A percentile compares a stretch with the other conserved stretches of the same genome.
Evolutionary conservation across 805 yeast species (phyloP).

Genomic region (Komagataella ulmi): DNA sequence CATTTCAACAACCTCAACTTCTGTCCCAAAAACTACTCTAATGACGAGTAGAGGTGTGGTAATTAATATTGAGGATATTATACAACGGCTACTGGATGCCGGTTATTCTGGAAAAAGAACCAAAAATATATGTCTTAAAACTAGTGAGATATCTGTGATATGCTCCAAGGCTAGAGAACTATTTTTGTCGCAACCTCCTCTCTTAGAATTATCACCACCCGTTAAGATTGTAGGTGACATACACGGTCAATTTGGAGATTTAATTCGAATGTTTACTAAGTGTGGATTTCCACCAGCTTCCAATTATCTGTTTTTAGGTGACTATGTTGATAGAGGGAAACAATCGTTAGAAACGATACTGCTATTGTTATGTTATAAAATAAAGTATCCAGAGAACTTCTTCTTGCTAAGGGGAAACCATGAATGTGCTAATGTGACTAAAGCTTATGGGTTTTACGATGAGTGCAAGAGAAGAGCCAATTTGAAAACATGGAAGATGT

Average conservation of each 20-base stretch:
- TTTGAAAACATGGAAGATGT: conserved; percentile 86
- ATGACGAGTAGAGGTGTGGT: conserved; percentile 4
- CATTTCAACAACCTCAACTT: neutral
- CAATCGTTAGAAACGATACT: conserved; percentile 89
- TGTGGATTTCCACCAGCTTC: conserved; percentile 96
- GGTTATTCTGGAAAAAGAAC: conserved; percentile 94
- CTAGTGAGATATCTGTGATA: conserved; percentile 75
- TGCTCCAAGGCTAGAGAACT: conserved; percentile 85
- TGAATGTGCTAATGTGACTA: conserved; percentile 93
- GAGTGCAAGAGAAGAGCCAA: conserved; percentile 93
- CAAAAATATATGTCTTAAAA: conserved; percentile 76
- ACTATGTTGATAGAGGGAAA: conserved; percentile 95
- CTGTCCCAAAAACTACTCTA: neutral
- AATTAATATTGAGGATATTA: conserved; percentile 66
- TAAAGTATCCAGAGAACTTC: conserved; percentile 93
- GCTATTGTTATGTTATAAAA: conserved; percentile 79
- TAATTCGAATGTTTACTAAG: conserved; percentile 81
- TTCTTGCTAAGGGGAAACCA: conserved; percentile 90
- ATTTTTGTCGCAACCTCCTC: conserved; percentile 79
- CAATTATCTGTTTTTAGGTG: conserved; percentile 87
- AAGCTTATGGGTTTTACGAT: conserved; percentile 95
- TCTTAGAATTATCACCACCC: conserved; percentile 77
- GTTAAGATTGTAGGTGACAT: conserved; percentile 88
- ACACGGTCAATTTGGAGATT: conserved; percentile 92
- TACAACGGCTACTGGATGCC: conserved; percentile 85